phyloP scores from a whole-genome alignment of 148 eudicot species.

The Fallopia convolvulus region DNA sequence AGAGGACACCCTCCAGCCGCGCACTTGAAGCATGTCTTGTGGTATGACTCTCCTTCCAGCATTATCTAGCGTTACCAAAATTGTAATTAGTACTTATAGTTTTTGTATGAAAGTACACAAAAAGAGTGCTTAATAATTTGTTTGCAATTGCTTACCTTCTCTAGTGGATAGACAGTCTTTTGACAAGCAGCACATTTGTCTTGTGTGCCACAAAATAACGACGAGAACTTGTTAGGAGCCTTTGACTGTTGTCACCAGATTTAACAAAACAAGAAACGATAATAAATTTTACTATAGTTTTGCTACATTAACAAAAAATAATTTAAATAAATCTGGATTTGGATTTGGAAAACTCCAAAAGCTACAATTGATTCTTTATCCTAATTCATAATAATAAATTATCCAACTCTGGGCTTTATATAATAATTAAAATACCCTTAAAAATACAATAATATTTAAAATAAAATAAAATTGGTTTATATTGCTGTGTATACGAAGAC shows the following conservation, averaged over 20 bases:
- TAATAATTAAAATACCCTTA: too few relatives aligned
- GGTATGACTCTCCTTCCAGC: slow-evolving; percentile 90
- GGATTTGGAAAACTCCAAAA: too few relatives aligned
- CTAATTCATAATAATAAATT: too few relatives aligned
- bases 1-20: slow-evolving; percentile 88
- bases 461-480: not conserved
- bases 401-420: too few relatives aligned
- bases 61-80: slow-evolving; percentile 34
- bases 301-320: too few relatives aligned
- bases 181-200: slow-evolving; percentile 74
- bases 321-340: too few relatives aligned
- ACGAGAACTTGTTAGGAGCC: slow-evolving; percentile 68
- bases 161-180: slow-evolving; percentile 90
- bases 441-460: too few relatives aligned
- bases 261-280: not conserved
- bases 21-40: slow-evolving; percentile 90
- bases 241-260: slow-evolving; percentile 26
- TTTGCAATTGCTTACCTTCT: slow-evolving; percentile 43
- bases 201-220: slow-evolving; percentile 75
- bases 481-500: not conserved
- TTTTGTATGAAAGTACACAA: not conserved
- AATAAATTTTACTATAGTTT: too few relatives aligned
- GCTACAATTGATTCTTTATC: too few relatives aligned
- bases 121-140: not conserved
- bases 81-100: too few relatives aligned